phyloP scores from a whole-genome alignment of 2,329 filamentous ascomycete genomes.

The Calonectria pauciramosa region DNA sequence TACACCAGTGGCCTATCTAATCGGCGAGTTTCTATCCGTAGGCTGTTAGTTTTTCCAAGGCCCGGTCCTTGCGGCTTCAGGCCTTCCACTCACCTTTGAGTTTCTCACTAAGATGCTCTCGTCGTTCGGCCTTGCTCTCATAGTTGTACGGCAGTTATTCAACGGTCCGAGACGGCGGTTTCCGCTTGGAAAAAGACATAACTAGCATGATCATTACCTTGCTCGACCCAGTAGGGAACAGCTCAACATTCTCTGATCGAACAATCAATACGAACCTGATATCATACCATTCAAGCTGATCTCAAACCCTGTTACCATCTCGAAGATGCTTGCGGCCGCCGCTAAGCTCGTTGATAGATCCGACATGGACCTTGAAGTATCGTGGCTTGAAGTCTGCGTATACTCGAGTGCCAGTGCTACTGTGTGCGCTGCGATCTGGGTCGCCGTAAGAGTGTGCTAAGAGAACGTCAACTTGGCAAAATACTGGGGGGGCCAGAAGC shows the following conservation, averaged over 20 bases:
- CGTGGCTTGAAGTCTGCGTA: slow-evolving; percentile 1
- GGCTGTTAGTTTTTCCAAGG: neutral
- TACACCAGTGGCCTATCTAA: neutral
- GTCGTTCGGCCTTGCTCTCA: neutral
- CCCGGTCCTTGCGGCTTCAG: neutral
- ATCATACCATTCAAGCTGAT: neutral
- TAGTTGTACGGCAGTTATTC: neutral
- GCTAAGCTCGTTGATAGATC: neutral
- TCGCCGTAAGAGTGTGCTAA: neutral
- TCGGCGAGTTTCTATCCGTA: neutral
- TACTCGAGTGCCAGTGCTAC: slow-evolving; percentile 1
- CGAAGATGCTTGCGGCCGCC: neutral
- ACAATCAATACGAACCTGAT: neutral
- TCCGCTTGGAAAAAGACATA: neutral
- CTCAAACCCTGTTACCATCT: neutral
- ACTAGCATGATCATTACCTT: neutral
- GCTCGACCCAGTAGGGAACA: neutral
- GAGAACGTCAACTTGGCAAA: neutral
- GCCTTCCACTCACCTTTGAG: neutral
- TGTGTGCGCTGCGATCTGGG: neutral
- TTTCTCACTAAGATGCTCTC: neutral
- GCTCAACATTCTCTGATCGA: neutral
- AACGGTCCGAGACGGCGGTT: neutral
- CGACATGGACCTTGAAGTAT: neutral
- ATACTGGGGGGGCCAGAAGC: neutral